Evolutionary conservation across 192 early-diverging fungal genomes (phyloP).

Genomic region (Coemansia asiatica): DNA sequence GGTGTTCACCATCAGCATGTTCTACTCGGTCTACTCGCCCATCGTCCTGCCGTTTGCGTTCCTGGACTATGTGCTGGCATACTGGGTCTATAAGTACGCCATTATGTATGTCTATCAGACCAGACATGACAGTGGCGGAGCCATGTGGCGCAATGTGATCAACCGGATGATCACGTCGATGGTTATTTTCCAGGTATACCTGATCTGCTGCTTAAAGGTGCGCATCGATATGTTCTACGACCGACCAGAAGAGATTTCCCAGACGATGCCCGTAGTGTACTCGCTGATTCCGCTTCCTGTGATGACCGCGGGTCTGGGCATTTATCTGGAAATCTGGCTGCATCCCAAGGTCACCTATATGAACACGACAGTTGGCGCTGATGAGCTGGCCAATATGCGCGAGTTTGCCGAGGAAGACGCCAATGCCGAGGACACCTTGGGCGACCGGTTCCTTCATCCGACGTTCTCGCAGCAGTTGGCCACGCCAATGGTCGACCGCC

Average conservation of each 20-base stretch:
- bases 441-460: conserved; percentile 67
- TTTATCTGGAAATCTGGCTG: conserved; percentile 49
- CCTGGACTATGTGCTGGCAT: conserved; percentile 63
- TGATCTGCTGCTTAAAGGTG: conserved; percentile 59
- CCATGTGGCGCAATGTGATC: conserved; percentile 68
- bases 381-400: conserved; percentile 32
- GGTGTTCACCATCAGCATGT: conserved; percentile 68
- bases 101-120: conserved; percentile 78
- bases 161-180: conserved; percentile 68
- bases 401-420: conserved; percentile 22
- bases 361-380: conserved; percentile 48
- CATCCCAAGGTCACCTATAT: conserved; percentile 62
- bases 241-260: conserved; percentile 22
- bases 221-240: conserved; percentile 60
- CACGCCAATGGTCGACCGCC: conserved; percentile 69
- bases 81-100: conserved; percentile 71
- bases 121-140: conserved; percentile 67
- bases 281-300: conserved; percentile 63
- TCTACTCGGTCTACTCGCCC: conserved; percentile 73
- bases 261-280: conserved; percentile 51
- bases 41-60: conserved; percentile 66
- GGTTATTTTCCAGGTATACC: conserved; percentile 66
- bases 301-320: conserved; percentile 58
- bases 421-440: conserved; percentile 44
- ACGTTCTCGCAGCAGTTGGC: conserved; percentile 61